These are phyloP conservation scores for Urochloa ruziziensis DNA, from an alignment of 176 grass and related monocot genomes.

Conservation along the genomic window DNA sequence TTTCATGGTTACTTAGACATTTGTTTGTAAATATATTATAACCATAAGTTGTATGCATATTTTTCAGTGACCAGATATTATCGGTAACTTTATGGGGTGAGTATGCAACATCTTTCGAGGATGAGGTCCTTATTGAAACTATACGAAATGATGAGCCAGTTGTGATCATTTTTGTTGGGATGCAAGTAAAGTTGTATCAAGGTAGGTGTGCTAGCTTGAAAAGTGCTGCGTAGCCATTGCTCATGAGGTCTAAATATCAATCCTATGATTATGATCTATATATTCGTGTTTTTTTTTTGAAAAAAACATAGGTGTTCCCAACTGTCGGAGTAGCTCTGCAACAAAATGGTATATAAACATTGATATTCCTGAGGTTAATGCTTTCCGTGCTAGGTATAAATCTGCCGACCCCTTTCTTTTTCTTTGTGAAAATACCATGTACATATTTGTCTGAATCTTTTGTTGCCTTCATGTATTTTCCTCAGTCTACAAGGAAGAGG, in stretches of 20 bases:
- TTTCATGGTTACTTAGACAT: no score
- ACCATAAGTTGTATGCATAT: background rate
- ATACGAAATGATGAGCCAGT: background rate
- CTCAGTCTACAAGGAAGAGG: background rate
- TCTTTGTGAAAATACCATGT: no score
- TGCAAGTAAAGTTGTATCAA: background rate
- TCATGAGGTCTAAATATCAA: background rate
- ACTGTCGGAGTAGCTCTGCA: background rate
- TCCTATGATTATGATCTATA: background rate
- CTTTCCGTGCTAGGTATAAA: background rate
- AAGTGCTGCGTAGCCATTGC: background rate
- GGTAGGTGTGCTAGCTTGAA: background rate
- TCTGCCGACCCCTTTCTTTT: background rate
- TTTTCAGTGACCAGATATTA: background rate
- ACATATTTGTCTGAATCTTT: background rate
- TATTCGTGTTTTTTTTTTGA: no score
- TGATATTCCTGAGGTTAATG: background rate
- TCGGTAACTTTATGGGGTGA: background rate
- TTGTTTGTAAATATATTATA: background rate
- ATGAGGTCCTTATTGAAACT: background rate
- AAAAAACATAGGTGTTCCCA: background rate
- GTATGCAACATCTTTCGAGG: background rate
- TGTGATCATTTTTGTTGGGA: background rate
- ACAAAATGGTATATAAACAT: slow-evolving; percentile 18
- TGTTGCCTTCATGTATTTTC: background rate